Evolutionary conservation across 768 basidiomycete genomes (phyloP).

Genomic region (Lentinula sp.): DNA sequence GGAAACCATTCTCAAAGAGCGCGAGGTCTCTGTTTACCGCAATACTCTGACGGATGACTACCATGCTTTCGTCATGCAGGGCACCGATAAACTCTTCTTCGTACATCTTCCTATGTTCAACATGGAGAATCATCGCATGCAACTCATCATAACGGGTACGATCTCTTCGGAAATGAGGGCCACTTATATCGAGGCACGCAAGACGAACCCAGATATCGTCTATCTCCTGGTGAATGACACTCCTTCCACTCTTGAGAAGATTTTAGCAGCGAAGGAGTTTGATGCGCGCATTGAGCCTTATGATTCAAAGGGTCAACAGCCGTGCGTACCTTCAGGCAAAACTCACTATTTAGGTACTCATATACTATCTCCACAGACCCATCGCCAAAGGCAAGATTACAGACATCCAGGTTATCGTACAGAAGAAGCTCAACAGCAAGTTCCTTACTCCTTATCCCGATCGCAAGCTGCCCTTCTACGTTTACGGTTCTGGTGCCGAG

Average conservation of each 20-base stretch:
- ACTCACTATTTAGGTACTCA: background rate
- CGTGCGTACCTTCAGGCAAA: constrained; percentile 1
- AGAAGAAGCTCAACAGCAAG: constrained; percentile 20
- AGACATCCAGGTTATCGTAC: constrained; percentile 23
- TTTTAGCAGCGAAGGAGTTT: background rate
- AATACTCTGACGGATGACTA: constrained; percentile 24
- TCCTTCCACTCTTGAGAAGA: background rate
- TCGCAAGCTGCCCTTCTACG: constrained; percentile 29
- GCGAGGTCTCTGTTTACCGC: constrained; percentile 25
- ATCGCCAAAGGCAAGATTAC: constrained; percentile 12
- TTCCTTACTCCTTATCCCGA: constrained; percentile 22
- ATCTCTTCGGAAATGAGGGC: constrained; percentile 11
- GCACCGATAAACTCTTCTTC: constrained; percentile 24
- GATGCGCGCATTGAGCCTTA: background rate
- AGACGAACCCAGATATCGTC: constrained; percentile 13
- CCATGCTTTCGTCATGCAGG: constrained; percentile 32
- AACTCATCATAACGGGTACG: constrained; percentile 28
- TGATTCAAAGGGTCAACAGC: background rate
- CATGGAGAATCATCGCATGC: constrained; percentile 27
- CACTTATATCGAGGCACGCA: constrained; percentile 12
- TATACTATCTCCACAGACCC: constrained; percentile 2
- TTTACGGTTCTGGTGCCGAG: constrained; percentile 26
- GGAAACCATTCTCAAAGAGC: constrained; percentile 24
- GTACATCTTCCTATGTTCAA: constrained; percentile 29
- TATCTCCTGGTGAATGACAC: constrained; percentile 9